Evolutionary conservation across 2,329 filamentous ascomycete species (phyloP).

Genomic region (Raffaelea arxii): DNA sequence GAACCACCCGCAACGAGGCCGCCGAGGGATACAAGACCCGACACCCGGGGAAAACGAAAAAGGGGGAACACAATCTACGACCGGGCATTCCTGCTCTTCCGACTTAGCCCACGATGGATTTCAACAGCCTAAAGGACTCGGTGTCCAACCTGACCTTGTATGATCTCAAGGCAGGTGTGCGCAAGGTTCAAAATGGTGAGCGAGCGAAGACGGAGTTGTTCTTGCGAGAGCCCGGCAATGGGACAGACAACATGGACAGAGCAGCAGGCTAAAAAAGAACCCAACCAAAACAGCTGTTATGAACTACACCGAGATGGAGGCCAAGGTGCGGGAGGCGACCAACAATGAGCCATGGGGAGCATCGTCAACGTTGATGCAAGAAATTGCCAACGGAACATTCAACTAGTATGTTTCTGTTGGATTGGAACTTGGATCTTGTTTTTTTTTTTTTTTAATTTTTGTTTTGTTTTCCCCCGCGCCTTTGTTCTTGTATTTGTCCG

Average conservation of each 20-base stretch:
- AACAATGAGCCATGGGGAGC: slow-evolving; percentile 98
- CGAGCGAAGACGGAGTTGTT: slow-evolving; percentile 1
- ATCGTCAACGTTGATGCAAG: slow-evolving; percentile 80
- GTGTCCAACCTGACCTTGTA: slow-evolving; percentile 90
- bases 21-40: too few relatives aligned
- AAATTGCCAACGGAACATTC: slow-evolving; percentile 95
- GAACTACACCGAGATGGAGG: slow-evolving; percentile 73
- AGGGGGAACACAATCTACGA: too few relatives aligned
- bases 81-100: too few relatives aligned
- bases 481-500: not conserved
- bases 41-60: too few relatives aligned
- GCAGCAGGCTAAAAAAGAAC: too few relatives aligned
- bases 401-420: slow-evolving; percentile 65
- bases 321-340: slow-evolving; percentile 86
- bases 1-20: too few relatives aligned
- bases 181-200: slow-evolving; percentile 94
- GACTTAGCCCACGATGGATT: slow-evolving; percentile 75
- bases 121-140: slow-evolving; percentile 73
- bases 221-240: too few relatives aligned
- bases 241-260: too few relatives aligned
- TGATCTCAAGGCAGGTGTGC: slow-evolving; percentile 87
- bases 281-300: slow-evolving; percentile 78
- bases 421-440: not conserved
- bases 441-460: not conserved
- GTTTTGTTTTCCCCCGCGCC: not conserved